Evolutionary conservation across 2,329 filamentous ascomycete genomes (phyloP), one percentile per base, ranked within the genome.

Genomic region (Fusarium redolens): DNA sequence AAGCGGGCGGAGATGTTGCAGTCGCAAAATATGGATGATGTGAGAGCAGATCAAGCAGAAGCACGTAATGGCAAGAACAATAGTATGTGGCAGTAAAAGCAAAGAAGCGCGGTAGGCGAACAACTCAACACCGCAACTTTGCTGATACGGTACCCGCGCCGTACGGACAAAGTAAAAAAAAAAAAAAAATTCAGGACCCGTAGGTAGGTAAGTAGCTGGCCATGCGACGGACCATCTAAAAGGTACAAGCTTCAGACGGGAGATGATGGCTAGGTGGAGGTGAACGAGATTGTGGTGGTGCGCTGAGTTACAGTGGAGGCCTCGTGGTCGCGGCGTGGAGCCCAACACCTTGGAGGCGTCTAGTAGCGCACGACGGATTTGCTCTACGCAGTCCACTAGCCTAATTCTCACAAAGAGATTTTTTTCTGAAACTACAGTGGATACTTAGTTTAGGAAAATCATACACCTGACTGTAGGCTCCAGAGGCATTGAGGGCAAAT

Each of bases 71-170:
- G 43, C 48, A 51, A 51, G 48, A 51, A 51, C n/a, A 51, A 35
- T 35, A 51, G 61, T 22, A 40, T 35, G 31, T 30, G 61, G 14
- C 30, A 40, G 45, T 51, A 69, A 65, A 65, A 57, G 58, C 28
- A 67, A 73, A 50, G 69, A 77, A 77, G 73, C 75, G 75, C 75
- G 75, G 71, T 73, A 77, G 63, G 74, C 75, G 75, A 75, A 63
- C 64, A 64, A 45, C 50, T 64, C 75, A 72, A 75, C 72, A 77
- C 74, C 74, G 75, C 68, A 76, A 76, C 57, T 77, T 68, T 51
- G 55, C 22, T 51, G 25, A 38, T 65, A 33, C 48, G 51, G 31
- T 48, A 57, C 54, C 54, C 17, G 45, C 47, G n/a, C 38, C 14
- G 51, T 48, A 52, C 50, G 59, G 61, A 44, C 47, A 71, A 68